Evolutionary conservation across 306 rosid genomes (phyloP).

Genomic region (Astragalus glycyphyllos): DNA sequence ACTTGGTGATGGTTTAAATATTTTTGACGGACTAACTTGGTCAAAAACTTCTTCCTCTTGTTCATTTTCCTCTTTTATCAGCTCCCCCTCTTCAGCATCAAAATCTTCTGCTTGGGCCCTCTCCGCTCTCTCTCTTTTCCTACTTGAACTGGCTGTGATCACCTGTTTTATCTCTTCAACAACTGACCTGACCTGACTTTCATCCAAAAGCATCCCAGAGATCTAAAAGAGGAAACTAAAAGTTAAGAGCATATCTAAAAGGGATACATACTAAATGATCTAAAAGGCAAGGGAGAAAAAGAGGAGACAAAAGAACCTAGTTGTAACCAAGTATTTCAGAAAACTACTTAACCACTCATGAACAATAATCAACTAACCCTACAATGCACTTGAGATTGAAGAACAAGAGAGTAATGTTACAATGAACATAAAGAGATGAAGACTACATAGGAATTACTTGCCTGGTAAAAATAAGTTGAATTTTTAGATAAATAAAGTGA

Average conservation of each 20-base stretch:
- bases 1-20: not conserved
- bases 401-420: not conserved
- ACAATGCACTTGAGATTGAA: not conserved
- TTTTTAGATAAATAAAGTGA: not conserved
- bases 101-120: constrained; percentile 94
- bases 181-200: constrained; percentile 80
- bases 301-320: not conserved
- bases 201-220: constrained; percentile 89
- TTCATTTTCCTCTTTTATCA: constrained; percentile 97
- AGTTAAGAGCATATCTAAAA: constrained; percentile 28
- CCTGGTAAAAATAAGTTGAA: not conserved
- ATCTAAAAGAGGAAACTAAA: constrained; percentile 55
- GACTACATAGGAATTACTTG: not conserved
- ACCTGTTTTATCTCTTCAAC: constrained; percentile 93
- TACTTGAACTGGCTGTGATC: constrained; percentile 93
- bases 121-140: constrained; percentile 89
- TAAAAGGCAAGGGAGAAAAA: not conserved
- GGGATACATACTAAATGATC: constrained; percentile 3
- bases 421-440: not conserved
- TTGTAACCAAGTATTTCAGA: not conserved
- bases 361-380: constrained; percentile 6
- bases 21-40: constrained; percentile 64
- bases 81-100: constrained; percentile 91
- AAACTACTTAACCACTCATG: constrained; percentile 4
- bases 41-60: constrained; percentile 99